phyloP scores from a whole-genome alignment of 257 asterid species.

The Thymus quinquecostatus region DNA sequence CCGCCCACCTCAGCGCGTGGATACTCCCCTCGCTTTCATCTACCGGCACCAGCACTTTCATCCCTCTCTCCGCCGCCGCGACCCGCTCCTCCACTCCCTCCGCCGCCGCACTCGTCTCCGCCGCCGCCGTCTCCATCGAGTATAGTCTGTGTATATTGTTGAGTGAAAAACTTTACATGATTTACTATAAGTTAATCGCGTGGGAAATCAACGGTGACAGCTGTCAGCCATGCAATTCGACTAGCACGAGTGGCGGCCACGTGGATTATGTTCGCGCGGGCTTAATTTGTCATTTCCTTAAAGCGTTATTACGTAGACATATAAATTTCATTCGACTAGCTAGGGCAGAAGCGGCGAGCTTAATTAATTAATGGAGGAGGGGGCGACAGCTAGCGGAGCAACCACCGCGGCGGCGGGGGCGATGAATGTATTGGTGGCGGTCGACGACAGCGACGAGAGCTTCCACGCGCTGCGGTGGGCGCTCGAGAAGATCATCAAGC shows the following conservation, averaged over 20 bases:
- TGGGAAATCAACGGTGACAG: constrained; percentile 25
- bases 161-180: not conserved
- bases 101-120: constrained; percentile 26
- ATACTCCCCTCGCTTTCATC: constrained; percentile 72
- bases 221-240: constrained; percentile 40
- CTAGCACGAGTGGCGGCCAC: constrained; percentile 3
- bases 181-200: not conserved
- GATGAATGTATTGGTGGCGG: constrained; percentile 57
- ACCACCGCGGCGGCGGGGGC: constrained; percentile 21
- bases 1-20: constrained; percentile 64
- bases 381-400: constrained; percentile 7
- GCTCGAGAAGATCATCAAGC: constrained; percentile 47
- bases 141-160: not conserved
- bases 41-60: constrained; percentile 61
- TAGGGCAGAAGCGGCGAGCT: not conserved
- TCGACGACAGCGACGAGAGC: constrained; percentile 76
- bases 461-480: constrained; percentile 61
- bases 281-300: constrained; percentile 11
- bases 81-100: constrained; percentile 22
- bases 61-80: constrained; percentile 32
- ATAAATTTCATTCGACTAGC: not conserved
- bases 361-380: constrained; percentile 5
- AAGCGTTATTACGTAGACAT: not conserved
- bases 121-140: not conserved
- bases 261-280: not conserved